These are phyloP conservation scores for Tricholoma terreum DNA, from an alignment of 768 basidiomycete genomes.

Conservation along the genomic window DNA sequence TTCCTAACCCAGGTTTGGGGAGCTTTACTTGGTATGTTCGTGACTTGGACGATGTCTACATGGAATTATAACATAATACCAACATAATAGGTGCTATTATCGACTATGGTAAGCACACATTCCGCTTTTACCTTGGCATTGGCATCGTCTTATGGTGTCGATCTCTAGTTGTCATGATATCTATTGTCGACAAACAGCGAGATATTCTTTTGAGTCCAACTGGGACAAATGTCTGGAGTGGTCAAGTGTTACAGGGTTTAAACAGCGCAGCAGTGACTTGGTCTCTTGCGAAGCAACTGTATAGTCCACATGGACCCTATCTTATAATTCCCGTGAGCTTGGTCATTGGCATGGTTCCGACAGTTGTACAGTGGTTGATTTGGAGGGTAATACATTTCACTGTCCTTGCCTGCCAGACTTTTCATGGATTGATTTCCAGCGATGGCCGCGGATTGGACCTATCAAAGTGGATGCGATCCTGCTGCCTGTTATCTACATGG, in stretches of 20 bases:
- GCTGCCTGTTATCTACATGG: constrained; percentile 56
- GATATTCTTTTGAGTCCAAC: constrained; percentile 48
- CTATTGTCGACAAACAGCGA: constrained; percentile 50
- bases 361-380: constrained; percentile 52
- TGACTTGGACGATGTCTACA: background rate
- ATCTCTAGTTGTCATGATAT: constrained; percentile 54
- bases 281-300: constrained; percentile 59
- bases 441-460: constrained; percentile 53
- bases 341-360: constrained; percentile 51
- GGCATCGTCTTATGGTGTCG: background rate
- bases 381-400: constrained; percentile 33
- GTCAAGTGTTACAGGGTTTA: constrained; percentile 46
- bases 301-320: constrained; percentile 52
- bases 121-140: background rate
- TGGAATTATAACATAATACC: background rate
- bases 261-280: constrained; percentile 63
- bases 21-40: constrained; percentile 47
- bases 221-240: constrained; percentile 64
- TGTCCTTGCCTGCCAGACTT: background rate
- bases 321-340: constrained; percentile 53
- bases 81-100: constrained; percentile 30
- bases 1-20: constrained; percentile 60
- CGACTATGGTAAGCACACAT: constrained; percentile 32
- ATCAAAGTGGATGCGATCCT: constrained; percentile 48
- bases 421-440: constrained; percentile 27